Percentiles rank a stretch among this genome's conserved stretches.
Conservation (phyloP, 179 eudicot species). For the Patellifolia procumbens region DNA sequence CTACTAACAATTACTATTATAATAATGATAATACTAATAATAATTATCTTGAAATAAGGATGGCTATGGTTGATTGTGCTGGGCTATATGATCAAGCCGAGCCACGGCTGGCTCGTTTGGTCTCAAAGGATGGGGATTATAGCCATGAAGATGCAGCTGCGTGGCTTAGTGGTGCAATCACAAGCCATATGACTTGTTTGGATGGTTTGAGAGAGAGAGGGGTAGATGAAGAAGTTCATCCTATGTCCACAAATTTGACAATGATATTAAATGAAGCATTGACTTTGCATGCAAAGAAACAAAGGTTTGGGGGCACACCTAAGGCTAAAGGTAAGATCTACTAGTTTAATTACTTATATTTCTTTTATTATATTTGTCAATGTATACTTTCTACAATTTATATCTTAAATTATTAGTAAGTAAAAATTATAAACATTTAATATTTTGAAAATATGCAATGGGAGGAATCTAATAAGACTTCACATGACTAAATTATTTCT, state of each 20-base stretch:
- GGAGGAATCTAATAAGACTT: too few relatives aligned
- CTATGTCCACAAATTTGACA: conserved; percentile 46
- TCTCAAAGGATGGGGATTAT: conserved; percentile 5
- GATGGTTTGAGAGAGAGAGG: conserved; percentile 63
- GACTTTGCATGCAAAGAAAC: conserved; percentile 31
- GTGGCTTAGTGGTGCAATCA: conserved; percentile 65
- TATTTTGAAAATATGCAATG: too few relatives aligned
- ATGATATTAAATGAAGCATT: conserved; percentile 30
- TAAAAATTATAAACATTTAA: too few relatives aligned
- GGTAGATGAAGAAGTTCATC: conserved; percentile 24
- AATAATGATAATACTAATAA: not conserved
- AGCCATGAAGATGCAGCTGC: conserved; percentile 48
- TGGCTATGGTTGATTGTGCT: conserved; percentile 53
- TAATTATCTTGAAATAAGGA: conserved; percentile 3
- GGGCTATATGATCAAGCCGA: conserved; percentile 53
- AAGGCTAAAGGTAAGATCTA: conserved; percentile 23
- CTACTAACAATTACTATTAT: not conserved
- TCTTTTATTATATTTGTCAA: too few relatives aligned
- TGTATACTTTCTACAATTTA: too few relatives aligned
- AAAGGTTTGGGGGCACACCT: not conserved
- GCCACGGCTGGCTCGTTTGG: conserved; percentile 41
- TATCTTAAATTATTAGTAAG: too few relatives aligned
- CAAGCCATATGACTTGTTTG: conserved; percentile 69
- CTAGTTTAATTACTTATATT: not conserved
- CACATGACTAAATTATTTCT: too few relatives aligned